These are phyloP conservation scores for Domatiomyces globalis DNA, from an alignment of 2,329 filamentous ascomycete genomes.

Conservation along the genomic window DNA sequence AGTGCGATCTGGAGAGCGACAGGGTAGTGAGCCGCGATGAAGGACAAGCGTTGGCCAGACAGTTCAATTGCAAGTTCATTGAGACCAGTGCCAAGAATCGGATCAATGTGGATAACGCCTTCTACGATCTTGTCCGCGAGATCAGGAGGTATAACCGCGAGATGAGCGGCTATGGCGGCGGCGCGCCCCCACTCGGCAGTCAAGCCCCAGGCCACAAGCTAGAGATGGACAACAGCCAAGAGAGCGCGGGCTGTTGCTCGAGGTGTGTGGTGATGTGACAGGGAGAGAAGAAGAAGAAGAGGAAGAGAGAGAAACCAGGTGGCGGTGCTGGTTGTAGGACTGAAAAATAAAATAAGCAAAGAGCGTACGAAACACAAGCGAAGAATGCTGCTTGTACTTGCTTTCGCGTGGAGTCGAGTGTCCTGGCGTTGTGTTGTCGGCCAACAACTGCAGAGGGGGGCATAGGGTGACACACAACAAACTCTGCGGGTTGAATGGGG, in stretches of 20 bases:
- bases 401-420: slow-evolving; percentile 1
- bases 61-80: slow-evolving; percentile 95
- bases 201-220: slow-evolving; percentile 39
- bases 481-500: neutral
- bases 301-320: neutral
- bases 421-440: neutral
- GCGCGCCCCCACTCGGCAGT: slow-evolving; percentile 51
- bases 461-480: neutral
- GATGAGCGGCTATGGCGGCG: slow-evolving; percentile 60
- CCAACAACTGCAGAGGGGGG: neutral
- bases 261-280: slow-evolving; percentile 72
- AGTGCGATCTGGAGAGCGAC: slow-evolving; percentile 93
- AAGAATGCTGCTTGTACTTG: neutral
- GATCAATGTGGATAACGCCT: slow-evolving; percentile 96
- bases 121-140: slow-evolving; percentile 96
- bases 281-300: neutral
- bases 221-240: slow-evolving; percentile 54
- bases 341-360: neutral
- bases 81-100: slow-evolving; percentile 97
- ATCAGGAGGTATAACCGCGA: slow-evolving; percentile 98
- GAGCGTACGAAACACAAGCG: neutral
- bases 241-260: slow-evolving; percentile 57
- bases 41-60: slow-evolving; percentile 70
- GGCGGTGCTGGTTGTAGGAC: neutral
- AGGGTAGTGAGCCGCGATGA: slow-evolving; percentile 86